Base-by-base conservation (phyloP, 129 eudicot genomes). In the Smallanthus sonchifolius region DNA sequence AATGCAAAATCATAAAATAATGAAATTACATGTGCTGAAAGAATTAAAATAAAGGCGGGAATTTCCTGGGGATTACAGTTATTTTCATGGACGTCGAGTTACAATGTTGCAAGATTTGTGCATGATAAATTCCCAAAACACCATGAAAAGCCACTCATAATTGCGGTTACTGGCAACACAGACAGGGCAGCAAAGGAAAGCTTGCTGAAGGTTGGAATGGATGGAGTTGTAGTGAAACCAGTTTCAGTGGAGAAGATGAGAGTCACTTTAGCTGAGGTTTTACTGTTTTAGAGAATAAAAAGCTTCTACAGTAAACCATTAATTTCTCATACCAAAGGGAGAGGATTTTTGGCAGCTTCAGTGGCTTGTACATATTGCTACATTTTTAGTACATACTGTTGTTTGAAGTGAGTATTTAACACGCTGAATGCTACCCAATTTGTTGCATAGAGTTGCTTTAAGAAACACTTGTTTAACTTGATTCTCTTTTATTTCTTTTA, bases 191-290 rank as follows among this genome's bases (percentile, higher is more conserved):
- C 86, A 34, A 88, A 81, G 74, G 96, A 88, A 56, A 85, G 76
- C 57, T 80, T 96, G 47, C n/a, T 82, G 77, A 88, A 93, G 73
- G 87, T 77, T 13, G 97, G 97, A 52, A 86, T 94, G 90, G 88
- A 88, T 63, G 97, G 97, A 66, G 84, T 88, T 65, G 32, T 94
- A 56, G 39, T 87, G 51, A 95, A 95, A 75, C 96, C 97, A 3
- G 82, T 91, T 9, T 86, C 97, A 0, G 82, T 95, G 16, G 97
- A 95, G 82, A 95, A 91, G 71, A 91, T 95, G 97, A 91, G 99
- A 70, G 80, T 75, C 32, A 81, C 82, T 52, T 76, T 95, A 13
- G 86, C 86, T 2, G 91, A 95, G 55, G 87, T 95, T 52, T n/a
- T n/a, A n/a, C n/a, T n/a, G n/a, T n/a, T n/a, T 75, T 88, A 62